Evolutionary conservation across 2,329 filamentous ascomycete genomes (phyloP).

Genomic region (Exophiala sp.): DNA sequence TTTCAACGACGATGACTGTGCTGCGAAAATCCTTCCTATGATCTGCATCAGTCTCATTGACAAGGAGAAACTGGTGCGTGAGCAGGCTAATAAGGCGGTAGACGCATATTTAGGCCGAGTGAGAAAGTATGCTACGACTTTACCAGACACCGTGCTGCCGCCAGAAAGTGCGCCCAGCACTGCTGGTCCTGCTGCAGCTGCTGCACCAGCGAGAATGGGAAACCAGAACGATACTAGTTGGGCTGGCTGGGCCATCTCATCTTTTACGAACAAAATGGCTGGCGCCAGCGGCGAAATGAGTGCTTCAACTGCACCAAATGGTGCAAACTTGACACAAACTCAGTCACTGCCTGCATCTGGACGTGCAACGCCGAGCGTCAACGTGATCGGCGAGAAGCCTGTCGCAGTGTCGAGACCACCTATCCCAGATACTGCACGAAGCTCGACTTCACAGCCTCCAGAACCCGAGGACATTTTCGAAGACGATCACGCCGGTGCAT

Average conservation of each 20-base stretch:
- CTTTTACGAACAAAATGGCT: conserved; percentile 91
- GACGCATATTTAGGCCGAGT: conserved; percentile 81
- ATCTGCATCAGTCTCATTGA: conserved; percentile 84
- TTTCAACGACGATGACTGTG: conserved; percentile 87
- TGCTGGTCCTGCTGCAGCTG: conserved; percentile 42
- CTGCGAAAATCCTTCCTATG: conserved; percentile 74
- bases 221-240: conserved; percentile 73
- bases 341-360: conserved; percentile 48
- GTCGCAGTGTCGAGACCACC: conserved; percentile 2
- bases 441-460: conserved; percentile 22
- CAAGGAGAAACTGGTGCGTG: conserved; percentile 90
- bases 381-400: conserved; percentile 12
- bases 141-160: conserved; percentile 78
- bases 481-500: conserved; percentile 67
- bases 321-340: conserved; percentile 35
- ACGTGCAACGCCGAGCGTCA: conserved; percentile 32
- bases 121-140: conserved; percentile 69
- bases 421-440: conserved; percentile 9
- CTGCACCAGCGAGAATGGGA: conserved; percentile 61
- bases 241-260: conserved; percentile 98
- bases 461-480: conserved; percentile 50
- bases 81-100: conserved; percentile 85
- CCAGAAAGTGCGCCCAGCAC: conserved; percentile 55
- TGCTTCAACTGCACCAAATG: conserved; percentile 45
- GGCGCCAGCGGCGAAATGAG: conserved; percentile 84